These are phyloP conservation scores for Xylaria bambusicola DNA, from an alignment of 495 filamentous ascomycete species.

Conservation along the genomic window DNA sequence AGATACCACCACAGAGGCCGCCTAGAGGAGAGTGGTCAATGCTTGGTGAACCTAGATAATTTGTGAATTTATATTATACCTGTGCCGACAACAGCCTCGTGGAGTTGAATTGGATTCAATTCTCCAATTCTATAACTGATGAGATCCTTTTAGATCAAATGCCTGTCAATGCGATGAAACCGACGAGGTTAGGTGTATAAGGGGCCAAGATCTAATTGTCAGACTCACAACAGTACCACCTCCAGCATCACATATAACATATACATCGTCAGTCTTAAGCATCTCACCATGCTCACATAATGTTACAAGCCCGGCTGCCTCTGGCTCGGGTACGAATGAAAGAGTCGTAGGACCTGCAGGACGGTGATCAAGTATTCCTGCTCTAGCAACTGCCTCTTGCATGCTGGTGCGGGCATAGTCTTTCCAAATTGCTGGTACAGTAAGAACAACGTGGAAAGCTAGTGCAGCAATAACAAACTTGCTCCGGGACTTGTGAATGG, in stretches of 20 bases:
- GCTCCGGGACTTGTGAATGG: slow-evolving; percentile 6
- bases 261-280: slow-evolving; percentile 22
- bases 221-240: slow-evolving; percentile 25
- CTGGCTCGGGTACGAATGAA: neutral
- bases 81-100: neutral
- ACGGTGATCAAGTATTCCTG: neutral
- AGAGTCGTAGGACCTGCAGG: neutral
- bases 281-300: neutral
- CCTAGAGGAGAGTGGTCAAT: too few relatives aligned
- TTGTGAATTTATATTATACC: neutral
- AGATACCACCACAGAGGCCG: neutral
- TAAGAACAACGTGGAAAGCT: slow-evolving; percentile 3
- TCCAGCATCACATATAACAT: slow-evolving; percentile 27
- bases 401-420: neutral
- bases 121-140: slow-evolving; percentile 3
- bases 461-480: neutral
- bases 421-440: slow-evolving; percentile 13
- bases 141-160: neutral
- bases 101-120: neutral
- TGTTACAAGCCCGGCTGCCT: neutral
- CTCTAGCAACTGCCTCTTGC: neutral
- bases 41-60: too few relatives aligned
- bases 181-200: neutral
- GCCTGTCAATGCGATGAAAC: neutral
- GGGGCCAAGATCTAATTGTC: neutral